Percentiles rank a stretch among this genome's conserved stretches.
These are phyloP conservation scores for Nyssa sinensis DNA, from an alignment of 148 eudicot species.

Conservation along the genomic window DNA sequence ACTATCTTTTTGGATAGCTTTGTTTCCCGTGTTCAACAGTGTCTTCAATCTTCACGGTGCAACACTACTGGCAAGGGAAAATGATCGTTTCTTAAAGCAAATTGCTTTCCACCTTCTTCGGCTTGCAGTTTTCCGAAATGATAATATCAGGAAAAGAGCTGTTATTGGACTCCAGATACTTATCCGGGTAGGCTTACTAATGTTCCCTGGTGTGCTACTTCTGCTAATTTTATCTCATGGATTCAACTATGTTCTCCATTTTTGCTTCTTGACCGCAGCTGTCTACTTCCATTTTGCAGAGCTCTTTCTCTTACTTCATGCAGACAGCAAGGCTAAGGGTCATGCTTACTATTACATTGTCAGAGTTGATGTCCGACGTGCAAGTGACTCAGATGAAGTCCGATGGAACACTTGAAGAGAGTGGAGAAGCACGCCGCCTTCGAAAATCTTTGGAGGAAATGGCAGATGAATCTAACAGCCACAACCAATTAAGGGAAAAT, in stretches of 20 bases:
- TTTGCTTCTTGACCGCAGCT: not conserved
- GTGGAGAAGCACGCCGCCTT: slow-evolving; percentile 91
- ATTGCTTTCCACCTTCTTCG: slow-evolving; percentile 98
- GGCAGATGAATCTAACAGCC: slow-evolving; percentile 80
- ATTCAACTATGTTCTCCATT: not conserved
- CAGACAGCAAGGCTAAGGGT: slow-evolving; percentile 90
- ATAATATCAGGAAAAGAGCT: slow-evolving; percentile 78
- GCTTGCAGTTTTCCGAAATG: slow-evolving; percentile 91
- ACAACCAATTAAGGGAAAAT: slow-evolving; percentile 59
- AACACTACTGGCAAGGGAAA: slow-evolving; percentile 92
- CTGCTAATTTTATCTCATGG: not conserved
- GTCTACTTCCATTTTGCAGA: slow-evolving; percentile 49
- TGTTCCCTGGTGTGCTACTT: slow-evolving; percentile 5
- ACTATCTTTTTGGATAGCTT: slow-evolving; percentile 77
- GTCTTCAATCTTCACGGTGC: slow-evolving; percentile 88
- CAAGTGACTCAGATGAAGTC: slow-evolving; percentile 95
- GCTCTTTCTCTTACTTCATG: slow-evolving; percentile 79
- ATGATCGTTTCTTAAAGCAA: slow-evolving; percentile 96
- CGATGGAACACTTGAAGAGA: slow-evolving; percentile 98
- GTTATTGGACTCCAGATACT: slow-evolving; percentile 96
- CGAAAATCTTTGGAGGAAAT: slow-evolving; percentile 90
- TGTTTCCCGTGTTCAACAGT: slow-evolving; percentile 79
- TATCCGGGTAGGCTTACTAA: slow-evolving; percentile 62
- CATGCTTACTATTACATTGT: slow-evolving; percentile 92
- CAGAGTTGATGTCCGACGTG: slow-evolving; percentile 98